Evolutionary conservation across 176 grass and related monocot species (phyloP).

Genomic region (Aegilops umbellulata): DNA sequence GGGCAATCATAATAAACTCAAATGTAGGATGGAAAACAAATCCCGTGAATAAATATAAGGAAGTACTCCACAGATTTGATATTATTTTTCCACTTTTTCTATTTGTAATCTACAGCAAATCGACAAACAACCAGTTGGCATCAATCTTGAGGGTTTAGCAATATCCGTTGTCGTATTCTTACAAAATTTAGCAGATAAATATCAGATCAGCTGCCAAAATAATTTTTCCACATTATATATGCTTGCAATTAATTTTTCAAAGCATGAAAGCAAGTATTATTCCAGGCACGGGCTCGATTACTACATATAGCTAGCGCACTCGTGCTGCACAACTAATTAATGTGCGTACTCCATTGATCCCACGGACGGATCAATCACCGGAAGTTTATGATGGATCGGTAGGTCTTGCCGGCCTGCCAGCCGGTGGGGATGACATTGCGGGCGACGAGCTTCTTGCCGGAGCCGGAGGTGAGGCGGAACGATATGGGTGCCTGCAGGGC

Average conservation of each 20-base stretch:
- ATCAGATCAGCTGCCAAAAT: not conserved
- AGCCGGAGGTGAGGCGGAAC: conserved; percentile 51
- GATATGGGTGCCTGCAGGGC: conserved; percentile 50
- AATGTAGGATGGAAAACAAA: too few species aligned
- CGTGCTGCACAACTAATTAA: not conserved
- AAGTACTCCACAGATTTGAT: too few species aligned
- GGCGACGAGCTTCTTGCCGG: conserved; percentile 44
- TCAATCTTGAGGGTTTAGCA: too few species aligned
- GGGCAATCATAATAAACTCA: not conserved
- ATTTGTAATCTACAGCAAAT: too few species aligned
- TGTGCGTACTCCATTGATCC: too few species aligned
- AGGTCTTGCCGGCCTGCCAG: conserved; percentile 45
- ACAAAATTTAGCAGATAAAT: too few species aligned
- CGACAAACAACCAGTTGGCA: too few species aligned
- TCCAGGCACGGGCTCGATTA: not conserved
- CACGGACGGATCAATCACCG: not conserved
- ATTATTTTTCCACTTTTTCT: too few species aligned
- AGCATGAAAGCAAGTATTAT: not conserved
- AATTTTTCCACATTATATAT: not conserved
- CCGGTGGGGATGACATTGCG: conserved; percentile 47
- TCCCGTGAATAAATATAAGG: too few species aligned
- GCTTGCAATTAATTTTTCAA: not conserved
- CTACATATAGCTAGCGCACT: not conserved
- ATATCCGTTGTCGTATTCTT: not conserved
- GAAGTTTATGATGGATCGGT: conserved; percentile 54